These are phyloP conservation scores for Claviceps arundinis DNA, from an alignment of 2,329 filamentous ascomycete species.

Conservation along the genomic window DNA sequence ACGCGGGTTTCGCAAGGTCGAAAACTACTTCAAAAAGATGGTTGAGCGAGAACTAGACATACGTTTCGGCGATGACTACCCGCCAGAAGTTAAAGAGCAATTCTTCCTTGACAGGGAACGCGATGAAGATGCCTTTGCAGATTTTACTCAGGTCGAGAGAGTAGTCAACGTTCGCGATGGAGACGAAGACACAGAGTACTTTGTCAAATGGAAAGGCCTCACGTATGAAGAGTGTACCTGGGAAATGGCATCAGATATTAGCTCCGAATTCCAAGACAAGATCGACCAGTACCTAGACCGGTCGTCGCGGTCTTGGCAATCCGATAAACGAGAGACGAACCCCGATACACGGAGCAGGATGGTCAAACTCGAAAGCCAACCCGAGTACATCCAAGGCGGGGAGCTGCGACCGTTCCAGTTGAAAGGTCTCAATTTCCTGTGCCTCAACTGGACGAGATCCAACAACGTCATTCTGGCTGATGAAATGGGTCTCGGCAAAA, in stretches of 20 bases:
- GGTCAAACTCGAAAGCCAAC: conserved; percentile 65
- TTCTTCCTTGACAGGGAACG: conserved; percentile 92
- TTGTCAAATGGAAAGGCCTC: conserved; percentile 91
- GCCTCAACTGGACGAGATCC: conserved; percentile 85
- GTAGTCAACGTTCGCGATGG: conserved; percentile 75
- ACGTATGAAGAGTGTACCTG: conserved; percentile 92
- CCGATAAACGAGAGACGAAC: conserved; percentile 66
- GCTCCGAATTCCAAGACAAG: conserved; percentile 67
- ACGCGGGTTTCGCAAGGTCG: conserved; percentile 75
- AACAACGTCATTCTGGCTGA: conserved; percentile 97
- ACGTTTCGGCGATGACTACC: conserved; percentile 59
- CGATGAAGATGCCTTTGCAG: conserved; percentile 73
- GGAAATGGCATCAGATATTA: conserved; percentile 68
- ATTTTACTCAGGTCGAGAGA: conserved; percentile 85
- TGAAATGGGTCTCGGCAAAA: conserved; percentile 98
- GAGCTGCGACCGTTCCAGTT: conserved; percentile 88
- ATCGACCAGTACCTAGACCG: conserved; percentile 87
- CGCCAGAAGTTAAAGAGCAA: conserved; percentile 79
- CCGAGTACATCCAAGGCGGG: conserved; percentile 71
- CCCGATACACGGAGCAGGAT: conserved; percentile 60
- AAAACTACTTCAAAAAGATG: conserved; percentile 85
- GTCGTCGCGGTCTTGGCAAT: conserved; percentile 65
- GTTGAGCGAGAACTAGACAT: conserved; percentile 70
- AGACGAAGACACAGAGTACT: conserved; percentile 75
- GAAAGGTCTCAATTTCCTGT: conserved; percentile 85